Conservation (phyloP, 2,329 filamentous ascomycete species). For the Tolypocladium sp. region DNA sequence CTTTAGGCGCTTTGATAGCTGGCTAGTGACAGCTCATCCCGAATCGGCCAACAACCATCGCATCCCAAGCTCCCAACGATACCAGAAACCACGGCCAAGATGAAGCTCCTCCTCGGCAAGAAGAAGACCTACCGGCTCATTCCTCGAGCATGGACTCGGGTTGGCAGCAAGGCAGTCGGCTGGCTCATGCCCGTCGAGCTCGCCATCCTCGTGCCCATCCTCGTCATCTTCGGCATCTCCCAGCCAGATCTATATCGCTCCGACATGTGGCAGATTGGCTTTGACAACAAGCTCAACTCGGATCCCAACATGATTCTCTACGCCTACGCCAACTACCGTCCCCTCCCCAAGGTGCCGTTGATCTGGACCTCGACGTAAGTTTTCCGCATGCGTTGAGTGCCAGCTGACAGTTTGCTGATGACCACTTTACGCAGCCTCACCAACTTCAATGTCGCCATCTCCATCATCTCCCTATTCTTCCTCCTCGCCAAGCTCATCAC, state of each 20-base stretch:
- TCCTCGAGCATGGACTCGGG: conserved; percentile 47
- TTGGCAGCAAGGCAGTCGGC: conserved; percentile 44
- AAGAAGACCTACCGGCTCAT: conserved; percentile 41
- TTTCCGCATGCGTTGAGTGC: background rate
- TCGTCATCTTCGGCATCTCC: conserved; percentile 65
- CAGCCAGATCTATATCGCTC: conserved; percentile 66
- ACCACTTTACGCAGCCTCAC: conserved; percentile 46
- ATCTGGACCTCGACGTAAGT: conserved; percentile 68
- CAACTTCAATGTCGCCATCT: conserved; percentile 67
- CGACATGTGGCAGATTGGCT: conserved; percentile 64
- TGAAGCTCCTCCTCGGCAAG: conserved; percentile 12
- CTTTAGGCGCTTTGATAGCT: background rate
- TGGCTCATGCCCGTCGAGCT: conserved; percentile 60
- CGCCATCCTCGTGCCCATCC: conserved; percentile 50
- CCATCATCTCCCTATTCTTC: conserved; percentile 67
- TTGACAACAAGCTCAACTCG: conserved; percentile 64
- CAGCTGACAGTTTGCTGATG: background rate
- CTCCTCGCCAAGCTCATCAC: conserved; percentile 61
- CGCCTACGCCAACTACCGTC: conserved; percentile 61
- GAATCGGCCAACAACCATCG: background rate
- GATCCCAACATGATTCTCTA: conserved; percentile 61
- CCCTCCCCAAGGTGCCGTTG: conserved; percentile 53
- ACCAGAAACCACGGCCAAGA: conserved; percentile 3
- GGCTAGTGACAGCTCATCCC: background rate
- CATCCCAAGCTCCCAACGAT: background rate